Base-by-base conservation (phyloP, 768 basidiomycete species). In the Mycena albidolilacea region DNA sequence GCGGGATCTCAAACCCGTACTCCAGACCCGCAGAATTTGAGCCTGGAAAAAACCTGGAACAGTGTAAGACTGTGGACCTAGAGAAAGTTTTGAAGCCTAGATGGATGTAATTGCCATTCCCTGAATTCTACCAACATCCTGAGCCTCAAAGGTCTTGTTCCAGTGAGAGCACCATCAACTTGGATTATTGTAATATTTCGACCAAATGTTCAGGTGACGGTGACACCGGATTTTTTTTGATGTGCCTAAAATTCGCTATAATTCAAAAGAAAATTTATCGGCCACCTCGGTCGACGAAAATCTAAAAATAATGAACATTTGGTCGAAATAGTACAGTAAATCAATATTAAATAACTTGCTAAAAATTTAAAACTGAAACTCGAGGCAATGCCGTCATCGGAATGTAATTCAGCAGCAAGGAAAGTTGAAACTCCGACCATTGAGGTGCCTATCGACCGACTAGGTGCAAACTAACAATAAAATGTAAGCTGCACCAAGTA, bases 71-170 rank as follows among this genome's bases (percentile, higher is more conserved):
- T 30, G 52, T 54, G 52, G 52, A 54, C 52, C 52, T 54, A 54
- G 52, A 54, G 52, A 54, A 54, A 7, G 52, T 54, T 54, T 54
- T 54, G 52, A 54, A 23, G 52, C 52, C 52, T 54, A 54, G 52
- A 54, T 54, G 52, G 52, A 54, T 54, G n/a, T 54, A 54, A 54
- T 30, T 54, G 52, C 52, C 52, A 54, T 30, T 54, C 52, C 52
- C 52, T 54, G 52, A 54, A 54, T 54, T 54, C 52, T 54, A 54
- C 52, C 23, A 54, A 54, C 52, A 54, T 54, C 52, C 52, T 54
- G 52, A 54, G 52, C 52, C 52, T 54, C 52, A 54, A 54, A 54
- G 52, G 52, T 30, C 52, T 54, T 54, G 52, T 54, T 54, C 52
- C 52, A 54, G 52, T 54, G 52, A 54, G 52, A 54, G 52, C 52